These are phyloP conservation scores for Oxytropis ochrocephala DNA, from an alignment of 306 rosid genomes.

Conservation along the genomic window DNA sequence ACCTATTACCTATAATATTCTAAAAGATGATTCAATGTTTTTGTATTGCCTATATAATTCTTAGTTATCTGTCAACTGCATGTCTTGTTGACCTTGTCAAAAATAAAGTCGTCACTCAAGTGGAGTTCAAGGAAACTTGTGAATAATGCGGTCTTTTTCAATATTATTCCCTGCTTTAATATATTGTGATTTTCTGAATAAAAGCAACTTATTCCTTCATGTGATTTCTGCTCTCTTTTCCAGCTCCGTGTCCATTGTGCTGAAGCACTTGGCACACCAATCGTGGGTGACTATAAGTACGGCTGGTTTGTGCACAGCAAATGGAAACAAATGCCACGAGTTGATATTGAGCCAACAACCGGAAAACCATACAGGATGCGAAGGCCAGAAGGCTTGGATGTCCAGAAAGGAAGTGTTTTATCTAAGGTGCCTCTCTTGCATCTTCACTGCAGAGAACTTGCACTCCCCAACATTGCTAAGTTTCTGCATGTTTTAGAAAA, in stretches of 20 bases:
- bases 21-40: neutral
- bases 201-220: neutral
- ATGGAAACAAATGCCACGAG: slow-evolving; percentile 83
- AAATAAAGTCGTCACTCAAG: neutral
- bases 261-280: slow-evolving; percentile 96
- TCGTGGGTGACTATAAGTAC: slow-evolving; percentile 90
- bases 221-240: slow-evolving; percentile 10
- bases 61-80: neutral
- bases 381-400: slow-evolving; percentile 78
- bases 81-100: neutral
- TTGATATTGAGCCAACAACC: slow-evolving; percentile 59
- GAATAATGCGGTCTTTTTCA: neutral
- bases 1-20: neutral
- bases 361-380: slow-evolving; percentile 74
- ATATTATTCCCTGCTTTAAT: neutral
- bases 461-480: slow-evolving; percentile 76
- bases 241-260: slow-evolving; percentile 97
- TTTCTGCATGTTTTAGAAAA: slow-evolving; percentile 46
- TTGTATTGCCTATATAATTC: neutral
- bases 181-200: neutral
- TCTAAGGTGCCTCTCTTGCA: slow-evolving; percentile 89
- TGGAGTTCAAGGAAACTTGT: neutral
- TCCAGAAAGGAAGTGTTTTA: slow-evolving; percentile 92
- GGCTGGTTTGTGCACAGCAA: slow-evolving; percentile 84
- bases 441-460: slow-evolving; percentile 80